Evolutionary conservation across 805 yeast species (phyloP), one percentile per base, ranked within the genome.

Genomic region (Kodamaea hsintzibuensis): DNA sequence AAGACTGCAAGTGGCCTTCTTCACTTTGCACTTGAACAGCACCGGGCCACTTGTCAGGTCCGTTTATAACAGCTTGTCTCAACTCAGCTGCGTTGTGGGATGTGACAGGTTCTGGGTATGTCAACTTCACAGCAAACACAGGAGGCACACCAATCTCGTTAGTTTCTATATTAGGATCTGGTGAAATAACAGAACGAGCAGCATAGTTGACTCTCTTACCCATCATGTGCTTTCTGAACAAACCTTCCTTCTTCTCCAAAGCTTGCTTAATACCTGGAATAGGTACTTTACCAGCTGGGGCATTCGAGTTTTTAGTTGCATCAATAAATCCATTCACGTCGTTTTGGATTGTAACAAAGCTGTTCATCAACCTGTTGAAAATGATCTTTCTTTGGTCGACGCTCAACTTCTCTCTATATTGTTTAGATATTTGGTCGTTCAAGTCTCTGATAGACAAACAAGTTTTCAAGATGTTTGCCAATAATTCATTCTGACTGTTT

Each of bases 171-270:
- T 89, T 95, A 54, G 99, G 99, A 76, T 95, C 99, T 5, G 98
- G 98, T 6, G 98, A 92, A 74, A 95, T 95, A 64, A 95, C 99
- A 8, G 99, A 93, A 76, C 99, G 91, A 50, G 99, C 99, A 51
- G 98, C 97, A 67, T 90, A 93, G 71, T 95, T 96, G 56, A 95
- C 99, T 79, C 99, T 91, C 80, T 95, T 95, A 70, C 99, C 99
- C 99, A 95, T 95, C 99, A 95, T 95, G 68, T 95, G 97, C 70
- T 93, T 95, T 79, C 99, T 85, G 80, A 95, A 95, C 60, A 93
- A 79, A 69, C 99, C 99, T 74, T 95, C 99, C 71, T 95, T 95
- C 85, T 95, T 93, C 73, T 95, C 99, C 66, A 95, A 79, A 9
- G 97, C 96, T 78, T 95, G 99, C 70, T 95, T 95, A 65, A 95